Conservation (phyloP, 2,329 filamentous ascomycete genomes). For the Monosporascus sp. region DNA sequence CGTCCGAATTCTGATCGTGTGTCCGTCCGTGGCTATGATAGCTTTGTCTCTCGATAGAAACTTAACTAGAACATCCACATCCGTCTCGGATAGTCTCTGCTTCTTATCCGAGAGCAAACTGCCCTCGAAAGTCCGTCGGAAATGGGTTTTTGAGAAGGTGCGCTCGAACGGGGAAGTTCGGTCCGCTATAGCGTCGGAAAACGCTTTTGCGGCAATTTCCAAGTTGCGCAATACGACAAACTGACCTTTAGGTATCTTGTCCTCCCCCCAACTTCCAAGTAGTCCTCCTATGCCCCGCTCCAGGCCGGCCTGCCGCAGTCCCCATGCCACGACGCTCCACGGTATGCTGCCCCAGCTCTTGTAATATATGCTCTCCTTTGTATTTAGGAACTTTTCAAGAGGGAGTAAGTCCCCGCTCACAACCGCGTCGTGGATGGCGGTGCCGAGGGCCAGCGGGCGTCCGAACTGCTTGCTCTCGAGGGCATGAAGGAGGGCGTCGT, state of each 20-base stretch:
- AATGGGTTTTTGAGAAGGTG: conserved; percentile 62
- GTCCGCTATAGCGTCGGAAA: conserved; percentile 40
- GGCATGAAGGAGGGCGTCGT: conserved; percentile 61
- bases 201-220: conserved; percentile 52
- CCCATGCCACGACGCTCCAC: conserved; percentile 71
- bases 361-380: conserved; percentile 66
- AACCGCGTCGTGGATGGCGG: conserved; percentile 72
- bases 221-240: conserved; percentile 63
- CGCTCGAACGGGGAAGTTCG: conserved; percentile 55
- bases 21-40: conserved; percentile 53
- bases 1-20: conserved; percentile 69
- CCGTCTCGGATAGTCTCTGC: conserved; percentile 51
- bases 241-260: conserved; percentile 54
- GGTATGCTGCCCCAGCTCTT: conserved; percentile 64
- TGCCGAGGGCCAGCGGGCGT: conserved; percentile 71
- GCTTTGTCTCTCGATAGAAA: conserved; percentile 66
- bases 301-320: conserved; percentile 64
- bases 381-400: conserved; percentile 60
- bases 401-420: conserved; percentile 64
- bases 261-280: conserved; percentile 32
- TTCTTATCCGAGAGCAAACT: conserved; percentile 40
- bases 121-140: conserved; percentile 52
- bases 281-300: conserved; percentile 35
- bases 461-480: conserved; percentile 76
- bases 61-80: conserved; percentile 64